Conservation (phyloP, 768 basidiomycete genomes). For the Boletus rubroflammeus region DNA sequence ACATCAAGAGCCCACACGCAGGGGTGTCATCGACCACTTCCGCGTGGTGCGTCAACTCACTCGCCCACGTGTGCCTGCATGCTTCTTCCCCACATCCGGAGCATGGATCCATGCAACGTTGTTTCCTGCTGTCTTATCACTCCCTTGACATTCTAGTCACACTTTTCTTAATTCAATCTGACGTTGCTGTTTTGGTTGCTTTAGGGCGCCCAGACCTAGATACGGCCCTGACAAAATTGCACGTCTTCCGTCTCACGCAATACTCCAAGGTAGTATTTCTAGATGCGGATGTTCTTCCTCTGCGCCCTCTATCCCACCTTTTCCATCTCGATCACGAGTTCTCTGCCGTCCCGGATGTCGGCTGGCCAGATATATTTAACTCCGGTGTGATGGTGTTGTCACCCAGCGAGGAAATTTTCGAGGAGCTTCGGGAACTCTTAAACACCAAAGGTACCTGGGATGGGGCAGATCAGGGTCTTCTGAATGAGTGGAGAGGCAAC, state of each 20-base stretch:
- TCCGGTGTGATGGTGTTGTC: conserved; percentile 89
- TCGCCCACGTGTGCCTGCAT: conserved; percentile 8
- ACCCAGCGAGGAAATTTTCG: conserved; percentile 81
- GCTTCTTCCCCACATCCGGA: conserved; percentile 8
- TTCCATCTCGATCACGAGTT: conserved; percentile 81
- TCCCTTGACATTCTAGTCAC: neutral
- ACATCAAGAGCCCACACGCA: conserved; percentile 1
- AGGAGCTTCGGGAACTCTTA: conserved; percentile 64
- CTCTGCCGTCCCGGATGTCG: conserved; percentile 92
- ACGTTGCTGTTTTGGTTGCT: conserved; percentile 9
- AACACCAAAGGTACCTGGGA: conserved; percentile 88
- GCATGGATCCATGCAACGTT: conserved; percentile 16
- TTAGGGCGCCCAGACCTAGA: conserved; percentile 91
- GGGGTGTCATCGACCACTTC: neutral
- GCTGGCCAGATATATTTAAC: conserved; percentile 99
- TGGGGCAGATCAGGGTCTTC: conserved; percentile 96
- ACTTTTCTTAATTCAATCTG: conserved; percentile 4
- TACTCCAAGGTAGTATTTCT: conserved; percentile 87
- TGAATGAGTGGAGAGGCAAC: conserved; percentile 89
- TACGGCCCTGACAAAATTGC: conserved; percentile 93
- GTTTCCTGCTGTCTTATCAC: conserved; percentile 15
- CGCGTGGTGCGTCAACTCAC: conserved; percentile 7
- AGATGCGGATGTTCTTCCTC: conserved; percentile 87
- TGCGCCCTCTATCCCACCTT: conserved; percentile 88
- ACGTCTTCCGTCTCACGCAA: conserved; percentile 88